Base-by-base conservation (phyloP, 352 stramenopile species). In the Phytophthora agathidicida region DNA sequence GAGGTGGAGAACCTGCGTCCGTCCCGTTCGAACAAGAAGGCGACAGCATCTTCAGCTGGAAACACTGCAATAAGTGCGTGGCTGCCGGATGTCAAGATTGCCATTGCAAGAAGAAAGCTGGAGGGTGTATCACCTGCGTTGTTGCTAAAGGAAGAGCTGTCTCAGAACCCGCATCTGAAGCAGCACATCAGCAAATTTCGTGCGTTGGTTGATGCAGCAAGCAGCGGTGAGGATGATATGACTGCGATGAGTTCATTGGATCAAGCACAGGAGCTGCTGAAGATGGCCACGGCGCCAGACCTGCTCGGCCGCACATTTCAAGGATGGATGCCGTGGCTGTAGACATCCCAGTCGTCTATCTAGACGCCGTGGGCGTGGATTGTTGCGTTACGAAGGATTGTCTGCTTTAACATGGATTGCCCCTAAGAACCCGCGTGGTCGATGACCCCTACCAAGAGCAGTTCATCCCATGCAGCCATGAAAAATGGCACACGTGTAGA, bases 201-300 rank as follows among this genome's bases (percentile, higher is more conserved):
- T 42, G 55, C 64, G 6, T 46, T 91, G 2, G 50, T 93, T 14
- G 80, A 93, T 41, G 52, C 57, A 7, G 73, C 68, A 16, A 60
- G 68, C 14, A 44, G 22, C 37, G 23, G 39, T 6, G 46, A 55
- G 3, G 47, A 53, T n/a, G 27, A 5, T n/a, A 47, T 70, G 2
- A 20, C 48, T 6, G 58, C 61, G 9, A 71, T 88, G 65, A 88
- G 68, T 36, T 75, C 82, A 17, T 32, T 91, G 17, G 69, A 63
- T n/a, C 91, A 97, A 51, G 88, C 93, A 5, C 71, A 96, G 26
- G 80, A 90, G 46, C 72, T 98, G 11, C 57, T 98, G 20, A 63
- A 75, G 14, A 64, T 98, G 27, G 89, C 91, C 0, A 94, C 80
- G 1, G 83, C 90, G 4, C 80, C 88, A 6, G 80, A 94, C 55